Base-by-base conservation (phyloP, 345 rosid species). In the Aurinia saxatilis region DNA sequence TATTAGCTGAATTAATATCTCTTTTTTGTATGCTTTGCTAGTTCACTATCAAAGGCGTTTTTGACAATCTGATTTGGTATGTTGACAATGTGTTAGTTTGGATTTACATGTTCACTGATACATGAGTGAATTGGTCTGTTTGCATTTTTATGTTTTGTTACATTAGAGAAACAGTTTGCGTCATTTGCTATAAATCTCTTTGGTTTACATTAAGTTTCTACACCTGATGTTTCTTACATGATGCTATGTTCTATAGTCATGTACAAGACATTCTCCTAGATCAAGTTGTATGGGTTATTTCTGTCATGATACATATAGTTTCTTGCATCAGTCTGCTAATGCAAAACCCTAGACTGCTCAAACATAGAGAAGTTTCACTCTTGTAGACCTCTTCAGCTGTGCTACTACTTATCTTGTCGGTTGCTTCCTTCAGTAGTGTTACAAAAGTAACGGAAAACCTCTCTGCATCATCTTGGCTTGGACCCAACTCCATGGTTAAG, bases 321-420 rank as follows among this genome's bases (percentile, higher is more conserved):
- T 83, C 95, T 56, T 52, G 73, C 66, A 77, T 66, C 62, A 87
- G 60, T 70, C 51, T 71, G 54, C 66, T 73, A 29, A 81, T 77
- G 85, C 90, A 76, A 72, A 84, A 90, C 8, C 76, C 81, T 30
- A 82, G 49, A 60, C 84, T 72, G 39, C 80, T 74, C 21, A 76
- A 45, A 58, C 77, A 57, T 41, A 84, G 61, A 36, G 67, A 53
- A 54, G 67, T 71, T 64, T 68, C 75, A 58, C 67, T 74, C 77
- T 74, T 78, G 10, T 63, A 45, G 59, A 40, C 68, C 66, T 75
- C 78, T 33, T 75, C 78, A n/a, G 47, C 73, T 63, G 76, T 79
- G 31, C 17, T 34, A 41, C n/a, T 37, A 31, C 70, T 57, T n/a
- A 65, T 73, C 48, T 18, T 55, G 11, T 63, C 55, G 11, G 72